Conservation (phyloP, 1,139 yeast genomes). For the Williopsis jadinii region DNA sequence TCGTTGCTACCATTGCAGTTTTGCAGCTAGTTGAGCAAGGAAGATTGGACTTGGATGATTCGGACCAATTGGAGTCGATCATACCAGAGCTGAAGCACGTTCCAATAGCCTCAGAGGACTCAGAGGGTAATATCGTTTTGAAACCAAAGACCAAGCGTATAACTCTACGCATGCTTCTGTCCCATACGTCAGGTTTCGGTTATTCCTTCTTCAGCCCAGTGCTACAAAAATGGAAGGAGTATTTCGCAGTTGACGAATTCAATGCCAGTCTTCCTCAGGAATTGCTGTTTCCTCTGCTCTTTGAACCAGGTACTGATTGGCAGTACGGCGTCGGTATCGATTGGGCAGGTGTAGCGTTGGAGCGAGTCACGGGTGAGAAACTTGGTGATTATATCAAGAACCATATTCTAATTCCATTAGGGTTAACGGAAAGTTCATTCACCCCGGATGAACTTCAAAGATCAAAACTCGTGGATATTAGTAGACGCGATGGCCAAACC, state of each 20-base stretch:
- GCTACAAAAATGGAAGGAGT: conserved; percentile 18
- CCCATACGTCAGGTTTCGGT: conserved; percentile 47
- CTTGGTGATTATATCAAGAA: conserved; percentile 36
- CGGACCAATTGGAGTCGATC: conserved; percentile 29
- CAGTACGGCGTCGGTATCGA: conserved; percentile 45
- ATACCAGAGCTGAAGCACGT: conserved; percentile 37
- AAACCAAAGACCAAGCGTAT: conserved; percentile 31
- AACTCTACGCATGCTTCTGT: conserved; percentile 41
- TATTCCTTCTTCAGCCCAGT: conserved; percentile 36
- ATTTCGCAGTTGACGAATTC: conserved; percentile 21
- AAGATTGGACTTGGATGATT: conserved; percentile 34
- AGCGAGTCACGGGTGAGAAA: conserved; percentile 35
- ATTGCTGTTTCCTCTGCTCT: conserved; percentile 32
- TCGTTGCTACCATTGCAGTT: conserved; percentile 40
- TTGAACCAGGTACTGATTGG: conserved; percentile 50
- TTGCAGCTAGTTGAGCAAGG: conserved; percentile 42
- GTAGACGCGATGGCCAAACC: conserved; percentile 9
- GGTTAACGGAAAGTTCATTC: conserved; percentile 19
- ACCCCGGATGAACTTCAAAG: conserved; percentile 11
- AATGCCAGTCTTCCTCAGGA: conserved; percentile 12
- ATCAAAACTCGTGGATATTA: conserved; percentile 13
- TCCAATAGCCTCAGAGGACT: conserved; percentile 32
- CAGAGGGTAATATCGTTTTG: conserved; percentile 27
- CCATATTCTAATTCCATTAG: conserved; percentile 38
- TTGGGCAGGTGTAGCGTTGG: conserved; percentile 45